phyloP scores from a whole-genome alignment of 202 grass and related monocot species.

The Thinopyrum obtusiflorum region DNA sequence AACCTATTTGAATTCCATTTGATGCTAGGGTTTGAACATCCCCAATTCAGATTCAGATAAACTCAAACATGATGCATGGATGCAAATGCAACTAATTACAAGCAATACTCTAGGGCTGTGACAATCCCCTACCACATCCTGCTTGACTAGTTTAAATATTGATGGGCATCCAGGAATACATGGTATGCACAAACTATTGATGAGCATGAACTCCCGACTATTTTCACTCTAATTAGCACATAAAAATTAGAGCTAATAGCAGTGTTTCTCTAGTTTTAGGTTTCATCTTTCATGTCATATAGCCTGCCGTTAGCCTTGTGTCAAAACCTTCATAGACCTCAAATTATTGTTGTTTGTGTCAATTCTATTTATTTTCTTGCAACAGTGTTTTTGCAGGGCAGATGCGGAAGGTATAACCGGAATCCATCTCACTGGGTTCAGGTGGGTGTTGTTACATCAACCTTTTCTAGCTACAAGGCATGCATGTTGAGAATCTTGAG shows the following conservation, averaged over 20 bases:
- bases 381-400: background rate
- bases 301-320: background rate
- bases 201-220: background rate
- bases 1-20: too few species aligned
- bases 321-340: conserved; percentile 11
- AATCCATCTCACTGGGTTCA: background rate
- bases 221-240: background rate
- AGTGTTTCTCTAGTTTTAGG: too few species aligned
- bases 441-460: background rate
- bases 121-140: background rate
- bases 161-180: background rate
- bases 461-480: background rate
- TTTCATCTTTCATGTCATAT: too few species aligned
- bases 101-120: too few species aligned
- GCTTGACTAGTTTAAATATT: background rate
- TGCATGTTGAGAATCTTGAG: too few species aligned
- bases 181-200: background rate
- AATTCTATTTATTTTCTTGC: background rate
- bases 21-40: too few species aligned
- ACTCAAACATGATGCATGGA: too few species aligned
- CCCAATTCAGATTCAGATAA: too few species aligned
- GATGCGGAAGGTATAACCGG: background rate
- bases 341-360: background rate
- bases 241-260: conserved; percentile 9
- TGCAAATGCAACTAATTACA: too few species aligned